Conservation (phyloP, 23 red algal genomes). For the Gracilaria domingensis region DNA sequence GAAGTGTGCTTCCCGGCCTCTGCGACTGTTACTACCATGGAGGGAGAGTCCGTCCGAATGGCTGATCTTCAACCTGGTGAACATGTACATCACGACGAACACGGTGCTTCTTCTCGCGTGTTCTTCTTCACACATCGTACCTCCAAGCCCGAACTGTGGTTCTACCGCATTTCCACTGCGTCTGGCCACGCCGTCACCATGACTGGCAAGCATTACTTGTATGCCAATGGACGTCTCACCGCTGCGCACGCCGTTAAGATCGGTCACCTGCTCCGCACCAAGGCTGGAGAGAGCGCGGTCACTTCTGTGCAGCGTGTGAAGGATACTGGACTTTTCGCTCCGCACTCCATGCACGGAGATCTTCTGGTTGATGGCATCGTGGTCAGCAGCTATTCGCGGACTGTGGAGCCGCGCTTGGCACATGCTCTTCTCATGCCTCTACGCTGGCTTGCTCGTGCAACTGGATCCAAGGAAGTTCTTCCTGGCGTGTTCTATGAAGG, state of each 20-base stretch:
- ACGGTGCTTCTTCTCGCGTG: slow-evolving; percentile 20
- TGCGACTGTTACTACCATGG: slow-evolving; percentile 17
- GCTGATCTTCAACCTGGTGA: slow-evolving; percentile 35
- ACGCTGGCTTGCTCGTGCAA: slow-evolving; percentile 26
- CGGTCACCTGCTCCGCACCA: slow-evolving; percentile 45
- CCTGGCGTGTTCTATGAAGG: slow-evolving; percentile 46
- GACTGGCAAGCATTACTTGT: slow-evolving; percentile 64
- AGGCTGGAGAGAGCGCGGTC: slow-evolving; percentile 10
- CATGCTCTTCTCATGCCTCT: slow-evolving; percentile 55
- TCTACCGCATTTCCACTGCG: slow-evolving; percentile 33
- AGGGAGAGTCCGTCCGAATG: slow-evolving; percentile 45
- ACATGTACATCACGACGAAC: slow-evolving; percentile 17
- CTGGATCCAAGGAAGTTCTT: neutral
- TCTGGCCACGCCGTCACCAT: slow-evolving; percentile 26
- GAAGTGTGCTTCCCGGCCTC: slow-evolving; percentile 59
- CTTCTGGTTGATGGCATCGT: slow-evolving; percentile 70
- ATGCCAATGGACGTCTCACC: slow-evolving; percentile 25
- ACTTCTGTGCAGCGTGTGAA: slow-evolving; percentile 21
- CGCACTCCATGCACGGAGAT: slow-evolving; percentile 65
- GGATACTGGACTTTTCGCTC: slow-evolving; percentile 47
- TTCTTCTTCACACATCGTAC: slow-evolving; percentile 59
- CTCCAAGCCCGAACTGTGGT: neutral
- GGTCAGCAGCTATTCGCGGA: slow-evolving; percentile 37
- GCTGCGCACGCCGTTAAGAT: slow-evolving; percentile 35
- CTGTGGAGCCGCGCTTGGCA: slow-evolving; percentile 46